Conservation (phyloP, 1,284 basidiomycete species). For the Tilletia indica region DNA sequence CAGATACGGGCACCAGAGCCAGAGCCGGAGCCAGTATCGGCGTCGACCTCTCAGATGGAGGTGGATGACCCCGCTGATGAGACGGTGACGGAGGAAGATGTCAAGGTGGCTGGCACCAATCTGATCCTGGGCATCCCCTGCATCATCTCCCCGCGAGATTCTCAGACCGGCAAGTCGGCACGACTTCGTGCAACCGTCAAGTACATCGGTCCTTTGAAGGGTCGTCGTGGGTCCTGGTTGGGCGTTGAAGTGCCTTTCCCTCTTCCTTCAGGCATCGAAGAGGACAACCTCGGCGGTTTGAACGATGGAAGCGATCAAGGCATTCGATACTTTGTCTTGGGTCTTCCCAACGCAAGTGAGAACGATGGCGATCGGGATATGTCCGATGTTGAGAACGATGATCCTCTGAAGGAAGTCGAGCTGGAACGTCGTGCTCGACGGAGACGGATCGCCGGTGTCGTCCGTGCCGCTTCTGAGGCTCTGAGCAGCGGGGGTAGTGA, state of each 20-base stretch:
- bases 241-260: conserved; percentile 36
- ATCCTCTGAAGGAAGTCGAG: neutral
- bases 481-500: conserved; percentile 11
- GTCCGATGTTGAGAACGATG: conserved; percentile 52
- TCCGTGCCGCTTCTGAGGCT: conserved; percentile 5
- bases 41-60: neutral
- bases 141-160: conserved; percentile 26
- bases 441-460: conserved; percentile 21
- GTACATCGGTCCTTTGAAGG: conserved; percentile 38
- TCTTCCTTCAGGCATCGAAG: conserved; percentile 19
- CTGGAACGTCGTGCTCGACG: conserved; percentile 25
- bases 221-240: conserved; percentile 33
- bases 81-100: neutral
- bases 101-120: conserved; percentile 6
- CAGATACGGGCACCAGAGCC: too few species aligned
- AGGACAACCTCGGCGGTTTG: conserved; percentile 59
- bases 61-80: neutral
- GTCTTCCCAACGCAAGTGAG: conserved; percentile 66
- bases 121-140: conserved; percentile 28
- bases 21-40: neutral
- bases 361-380: conserved; percentile 58
- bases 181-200: conserved; percentile 32
- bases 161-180: conserved; percentile 12
- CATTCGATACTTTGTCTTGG: conserved; percentile 75
- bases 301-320: conserved; percentile 78